A percentile compares a stretch with the other conserved stretches of the same genome.
phyloP scores from a whole-genome alignment of 768 basidiomycete genomes.

The Trametes punicea region DNA sequence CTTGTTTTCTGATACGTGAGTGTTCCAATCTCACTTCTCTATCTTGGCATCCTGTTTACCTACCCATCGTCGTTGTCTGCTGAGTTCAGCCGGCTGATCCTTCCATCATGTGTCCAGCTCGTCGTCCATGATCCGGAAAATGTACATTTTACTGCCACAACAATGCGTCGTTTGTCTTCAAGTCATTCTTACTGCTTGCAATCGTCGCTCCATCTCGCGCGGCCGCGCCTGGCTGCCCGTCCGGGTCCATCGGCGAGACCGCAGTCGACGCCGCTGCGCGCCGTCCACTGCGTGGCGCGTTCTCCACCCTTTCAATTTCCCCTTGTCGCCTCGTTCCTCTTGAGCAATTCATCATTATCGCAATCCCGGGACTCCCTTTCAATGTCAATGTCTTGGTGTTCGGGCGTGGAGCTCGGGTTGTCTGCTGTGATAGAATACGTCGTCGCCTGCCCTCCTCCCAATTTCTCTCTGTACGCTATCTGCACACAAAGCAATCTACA shows the following conservation, averaged over 20 bases:
- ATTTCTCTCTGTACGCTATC: background rate
- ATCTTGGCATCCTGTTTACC: background rate
- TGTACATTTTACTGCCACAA: conserved; percentile 1
- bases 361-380: background rate
- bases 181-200: background rate
- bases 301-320: background rate
- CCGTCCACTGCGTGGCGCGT: too few relatives aligned
- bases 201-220: too few relatives aligned
- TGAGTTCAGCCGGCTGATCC: conserved; percentile 3
- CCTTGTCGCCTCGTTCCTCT: background rate
- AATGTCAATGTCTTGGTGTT: background rate
- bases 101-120: background rate
- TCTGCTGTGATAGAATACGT: background rate
- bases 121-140: background rate
- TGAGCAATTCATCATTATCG: background rate
- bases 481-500: background rate
- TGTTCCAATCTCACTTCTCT: background rate
- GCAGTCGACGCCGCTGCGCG: conserved; percentile 1
- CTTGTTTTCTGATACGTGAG: conserved; percentile 17
- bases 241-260: too few relatives aligned
- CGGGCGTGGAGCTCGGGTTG: conserved; percentile 4
- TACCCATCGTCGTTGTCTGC: background rate
- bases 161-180: background rate
- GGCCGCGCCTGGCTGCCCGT: too few relatives aligned
- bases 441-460: too few relatives aligned